Evolutionary conservation across 345 rosid genomes (phyloP), one percentile per base, ranked within the genome.

Genomic region (Camelina sativa): DNA sequence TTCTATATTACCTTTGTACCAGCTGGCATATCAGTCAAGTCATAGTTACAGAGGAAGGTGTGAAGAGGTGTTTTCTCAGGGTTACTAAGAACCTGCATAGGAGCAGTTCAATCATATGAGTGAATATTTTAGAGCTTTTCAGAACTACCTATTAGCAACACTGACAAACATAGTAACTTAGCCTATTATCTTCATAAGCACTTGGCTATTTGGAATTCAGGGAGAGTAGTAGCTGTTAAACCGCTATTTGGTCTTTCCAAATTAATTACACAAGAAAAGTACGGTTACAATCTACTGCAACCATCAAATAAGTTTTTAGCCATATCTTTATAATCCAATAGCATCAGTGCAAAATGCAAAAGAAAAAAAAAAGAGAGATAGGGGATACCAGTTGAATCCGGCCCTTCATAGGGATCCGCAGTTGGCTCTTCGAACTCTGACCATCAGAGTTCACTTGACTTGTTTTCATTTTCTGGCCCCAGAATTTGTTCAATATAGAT

Each of bases 51-150:
- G 66, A 94, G 82, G 83, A 89, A 91, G 16, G 89, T 94, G 89
- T 94, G 98, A 67, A 94, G 83, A 28, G 97, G 98, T 8, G 98
- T 94, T 82, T 90, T 94, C 80, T 94, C 98, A 47, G 98, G 98
- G 78, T 94, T 94, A 88, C 98, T 94, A 40, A 93, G 88, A 72
- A 93, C 98, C 97, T 91, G 86, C 77, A 80, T 8, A 57, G 52
- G 57, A 50, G 17, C 48, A 35, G 62, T 71, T 58, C 30, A 65
- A 63, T n/a, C 62, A 65, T 25, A 25, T 71, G 58, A 71, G 73
- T 25, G 30, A 25, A 25, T 4, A 25, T 25, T 25, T 25, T 25
- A 25, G 30, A 25, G 30, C 30, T 4, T 25, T 25, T 25, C 30
- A 25, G 5, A 25, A 25, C 30, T 25, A 25, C 30, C 30, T 25